Conservation (phyloP, 495 filamentous ascomycete genomes). For the Baudoinia panamericana region DNA sequence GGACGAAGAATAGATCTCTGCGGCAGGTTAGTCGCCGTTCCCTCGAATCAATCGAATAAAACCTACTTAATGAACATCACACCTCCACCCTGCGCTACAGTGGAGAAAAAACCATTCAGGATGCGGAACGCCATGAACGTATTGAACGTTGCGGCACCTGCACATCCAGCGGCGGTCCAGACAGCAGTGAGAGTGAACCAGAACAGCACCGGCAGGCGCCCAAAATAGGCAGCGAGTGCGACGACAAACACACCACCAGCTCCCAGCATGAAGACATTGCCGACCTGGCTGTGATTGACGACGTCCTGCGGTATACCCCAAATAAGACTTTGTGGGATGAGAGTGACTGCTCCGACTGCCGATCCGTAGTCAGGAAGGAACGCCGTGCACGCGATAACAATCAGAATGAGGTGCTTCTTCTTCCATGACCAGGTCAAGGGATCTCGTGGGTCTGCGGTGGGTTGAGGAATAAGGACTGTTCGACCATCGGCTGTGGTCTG, state of each 20-base stretch:
- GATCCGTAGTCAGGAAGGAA: slow-evolving; percentile 47
- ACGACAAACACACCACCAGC: slow-evolving; percentile 45
- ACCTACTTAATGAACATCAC: slow-evolving; percentile 42
- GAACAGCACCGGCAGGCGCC: slow-evolving; percentile 47
- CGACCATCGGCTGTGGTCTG: slow-evolving; percentile 25
- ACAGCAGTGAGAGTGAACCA: slow-evolving; percentile 40
- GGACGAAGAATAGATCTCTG: slow-evolving; percentile 53
- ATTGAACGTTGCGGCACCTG: slow-evolving; percentile 39
- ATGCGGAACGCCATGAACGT: slow-evolving; percentile 47
- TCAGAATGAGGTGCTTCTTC: slow-evolving; percentile 43
- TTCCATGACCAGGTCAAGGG: slow-evolving; percentile 45
- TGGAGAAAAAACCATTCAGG: slow-evolving; percentile 51
- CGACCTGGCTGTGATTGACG: slow-evolving; percentile 43
- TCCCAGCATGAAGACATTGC: slow-evolving; percentile 47
- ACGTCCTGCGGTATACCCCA: slow-evolving; percentile 36
- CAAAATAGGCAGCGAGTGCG: slow-evolving; percentile 43
- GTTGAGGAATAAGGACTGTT: slow-evolving; percentile 48
- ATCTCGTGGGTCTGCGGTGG: slow-evolving; percentile 41
- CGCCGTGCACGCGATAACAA: slow-evolving; percentile 39
- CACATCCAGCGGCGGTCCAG: slow-evolving; percentile 41
- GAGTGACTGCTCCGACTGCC: slow-evolving; percentile 40
- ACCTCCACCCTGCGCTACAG: slow-evolving; percentile 42
- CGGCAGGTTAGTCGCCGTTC: neutral
- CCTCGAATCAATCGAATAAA: neutral
- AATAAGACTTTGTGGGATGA: slow-evolving; percentile 39